Evolutionary conservation across 768 basidiomycete species (phyloP), one percentile per base, ranked within the genome.

Genomic region (Psilocybe sp.): DNA sequence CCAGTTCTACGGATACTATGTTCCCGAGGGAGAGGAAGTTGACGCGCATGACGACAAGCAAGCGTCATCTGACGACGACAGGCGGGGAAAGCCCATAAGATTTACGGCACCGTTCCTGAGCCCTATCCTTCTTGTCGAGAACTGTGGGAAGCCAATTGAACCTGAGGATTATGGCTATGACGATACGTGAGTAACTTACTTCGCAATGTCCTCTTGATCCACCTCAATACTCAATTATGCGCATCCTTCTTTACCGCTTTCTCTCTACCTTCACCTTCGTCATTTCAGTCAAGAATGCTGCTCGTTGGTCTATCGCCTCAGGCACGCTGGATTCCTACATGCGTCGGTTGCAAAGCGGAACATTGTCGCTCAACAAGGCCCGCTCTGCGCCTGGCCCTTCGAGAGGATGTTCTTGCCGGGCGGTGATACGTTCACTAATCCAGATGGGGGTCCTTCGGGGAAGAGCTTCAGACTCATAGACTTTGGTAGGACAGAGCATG

Each of bases 121-220:
- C 50, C 69, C 73, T 2, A 68, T 75, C 31, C 51, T 77, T 34
- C 62, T 77, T 12, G 46, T 75, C 3, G 74, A 77, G 59, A 55
- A 71, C 34, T 75, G 74, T 47, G 74, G 73, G 3, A 45, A 12
- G 7, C 63, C 63, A 23, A 54, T 73, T 5, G 40, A 58, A 0
- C 41, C 61, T 1, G 14, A 40, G 1, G 19, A 54, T 5, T 55
- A 74, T 40, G 64, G 52, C 0, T 2, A 51, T 5, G 77, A 78
- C 35, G 73, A 75, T 41, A 60, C 54, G 70, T 71, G 38, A 46
- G 64, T 40, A 12, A 28, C 20, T 10, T 5, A 35, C 15, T n/a
- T n/a, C 31, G 18, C 5, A 4, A 15, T 45, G 40, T 32, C 33
- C 28, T 13, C n/a, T n/a, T n/a, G n/a, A n/a, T n/a, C n/a, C n/a